Percentiles rank a stretch among this genome's conserved stretches.
These are phyloP conservation scores for Clavariopsis aquatica DNA, from an alignment of 495 filamentous ascomycete genomes.

Conservation along the genomic window DNA sequence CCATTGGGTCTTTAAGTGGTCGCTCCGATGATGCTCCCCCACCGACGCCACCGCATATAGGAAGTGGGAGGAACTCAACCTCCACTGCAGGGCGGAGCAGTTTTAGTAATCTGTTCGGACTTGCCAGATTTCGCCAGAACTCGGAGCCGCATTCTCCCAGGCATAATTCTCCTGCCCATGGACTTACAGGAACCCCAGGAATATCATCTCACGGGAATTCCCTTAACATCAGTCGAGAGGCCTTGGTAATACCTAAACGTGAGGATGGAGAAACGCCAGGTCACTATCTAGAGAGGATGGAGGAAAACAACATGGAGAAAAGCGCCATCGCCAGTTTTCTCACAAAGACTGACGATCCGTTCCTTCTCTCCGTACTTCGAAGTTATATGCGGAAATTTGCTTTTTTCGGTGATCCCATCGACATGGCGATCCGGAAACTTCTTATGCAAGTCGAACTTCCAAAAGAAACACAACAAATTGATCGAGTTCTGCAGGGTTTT, in stretches of 20 bases:
- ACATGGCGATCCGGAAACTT: slow-evolving; percentile 94
- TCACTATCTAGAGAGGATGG: slow-evolving; percentile 79
- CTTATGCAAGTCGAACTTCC: slow-evolving; percentile 96
- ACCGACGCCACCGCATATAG: slow-evolving; percentile 47
- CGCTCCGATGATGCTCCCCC: slow-evolving; percentile 59
- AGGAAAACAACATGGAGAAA: slow-evolving; percentile 68
- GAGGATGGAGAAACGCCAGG: slow-evolving; percentile 88
- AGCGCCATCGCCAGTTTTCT: slow-evolving; percentile 78
- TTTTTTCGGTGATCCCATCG: slow-evolving; percentile 94
- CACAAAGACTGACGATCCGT: slow-evolving; percentile 79
- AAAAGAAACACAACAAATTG: slow-evolving; percentile 97
- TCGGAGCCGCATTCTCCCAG: slow-evolving; percentile 66
- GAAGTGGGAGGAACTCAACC: slow-evolving; percentile 68
- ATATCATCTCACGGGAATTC: slow-evolving; percentile 74
- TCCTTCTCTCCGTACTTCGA: slow-evolving; percentile 76
- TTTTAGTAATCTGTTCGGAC: slow-evolving; percentile 80
- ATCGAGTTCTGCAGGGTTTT: slow-evolving; percentile 89
- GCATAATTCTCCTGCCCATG: slow-evolving; percentile 60
- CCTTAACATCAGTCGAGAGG: slow-evolving; percentile 60
- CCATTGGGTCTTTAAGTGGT: slow-evolving; percentile 71
- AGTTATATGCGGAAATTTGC: slow-evolving; percentile 94
- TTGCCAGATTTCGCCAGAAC: slow-evolving; percentile 74
- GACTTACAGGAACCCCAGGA: slow-evolving; percentile 59
- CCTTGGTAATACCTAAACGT: slow-evolving; percentile 72
- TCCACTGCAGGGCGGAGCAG: slow-evolving; percentile 85